Evolutionary conservation across 2,329 filamentous ascomycete species (phyloP), one percentile per base, ranked within the genome.

Genomic region (Ceratocystiopsis minuta): DNA sequence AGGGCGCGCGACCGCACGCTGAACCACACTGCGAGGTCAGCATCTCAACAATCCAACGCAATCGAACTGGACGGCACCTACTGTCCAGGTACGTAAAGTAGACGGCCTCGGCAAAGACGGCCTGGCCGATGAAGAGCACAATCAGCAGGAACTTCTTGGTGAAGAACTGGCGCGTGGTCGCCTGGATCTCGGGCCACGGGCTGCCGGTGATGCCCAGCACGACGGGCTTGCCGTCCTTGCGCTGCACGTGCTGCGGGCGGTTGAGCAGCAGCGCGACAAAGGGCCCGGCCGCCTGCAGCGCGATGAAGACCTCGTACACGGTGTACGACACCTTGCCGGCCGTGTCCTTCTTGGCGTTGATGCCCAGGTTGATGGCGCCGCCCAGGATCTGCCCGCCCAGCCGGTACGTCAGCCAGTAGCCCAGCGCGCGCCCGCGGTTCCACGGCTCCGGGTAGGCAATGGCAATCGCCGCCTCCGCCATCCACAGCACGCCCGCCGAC

Each of bases 401-500:
- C 0, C 65, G 60, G 48, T 61, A 70, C 0, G 61, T 65, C 4
- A 47, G 40, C 80, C 80, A 85, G 51, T 78, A 75, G 0, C 77
- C 79, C 0, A 84, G 60, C 16, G 75, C 72, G 15, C 67, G 67
- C 0, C 75, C 77, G 41, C 71, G 68, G 38, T 80, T 80, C 52
- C 71, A 73, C 0, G 78, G 76, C 50, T 84, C 79, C 0, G 79
- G 78, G 48, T 85, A 85, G 0, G 73, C 67, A 16, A 84, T 70
- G 0, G 78, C 78, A 43, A 85, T 80, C 0, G 80, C 78, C 1
- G 76, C 76, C 57, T 85, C 80, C 0, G 78, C 72, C 64, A 76
- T 76, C 80, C 80, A 85, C 56, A 84, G 84, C 0, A 84, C 63
- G 0, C 80, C 80, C 0, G 80, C 79, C 0, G 73, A 77, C 31